Evolutionary conservation across 2,329 filamentous ascomycete genomes (phyloP), one percentile per base, ranked within the genome.

Genomic region (Drechslerella coelobrocha): DNA sequence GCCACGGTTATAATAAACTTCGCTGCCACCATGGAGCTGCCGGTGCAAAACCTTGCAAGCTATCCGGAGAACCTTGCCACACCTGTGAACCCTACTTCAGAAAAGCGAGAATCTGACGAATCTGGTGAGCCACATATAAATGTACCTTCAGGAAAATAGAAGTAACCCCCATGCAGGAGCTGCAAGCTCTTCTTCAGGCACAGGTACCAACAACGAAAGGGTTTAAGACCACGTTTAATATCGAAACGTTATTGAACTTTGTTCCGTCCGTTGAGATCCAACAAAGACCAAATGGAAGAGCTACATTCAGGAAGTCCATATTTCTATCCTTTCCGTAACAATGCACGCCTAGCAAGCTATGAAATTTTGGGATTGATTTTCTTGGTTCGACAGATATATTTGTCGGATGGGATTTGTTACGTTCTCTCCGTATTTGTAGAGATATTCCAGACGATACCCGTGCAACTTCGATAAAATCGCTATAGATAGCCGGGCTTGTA

Each of bases 221-320:
- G n/a, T n/a, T n/a, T n/a, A n/a, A n/a, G n/a, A n/a, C n/a, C n/a
- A n/a, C n/a, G n/a, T n/a, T n/a, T n/a, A n/a, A n/a, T 19, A 9
- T 10, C 9, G 17, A 47, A 47, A 7, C 17, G 10, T 9, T 53
- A 29, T 34, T 34, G 34, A 24, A 50, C 27, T 34, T 53, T 5
- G 26, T 53, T 53, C 26, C 50, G 24, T 31, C n/a, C 24, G 26
- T 53, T 9, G 50, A 53, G 9, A 34, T 21, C 23, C 34, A 5
- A n/a, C 24, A 19, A 10, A 12, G 3, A n/a, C 23, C 3, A 29
- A 34, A 53, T 24, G 50, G 3, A 53, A 29, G 34, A 23, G 19
- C 26, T 31, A 8, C 24, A 31, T 53, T 34, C 24, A 23, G 26
- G n/a, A 21, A 10, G 7, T 29, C 23, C 12, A n/a, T n/a, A n/a